A percentile compares a stretch with the other conserved stretches of the same genome.
Conservation (phyloP, 768 basidiomycete genomes). For the Leccinum boreale region DNA sequence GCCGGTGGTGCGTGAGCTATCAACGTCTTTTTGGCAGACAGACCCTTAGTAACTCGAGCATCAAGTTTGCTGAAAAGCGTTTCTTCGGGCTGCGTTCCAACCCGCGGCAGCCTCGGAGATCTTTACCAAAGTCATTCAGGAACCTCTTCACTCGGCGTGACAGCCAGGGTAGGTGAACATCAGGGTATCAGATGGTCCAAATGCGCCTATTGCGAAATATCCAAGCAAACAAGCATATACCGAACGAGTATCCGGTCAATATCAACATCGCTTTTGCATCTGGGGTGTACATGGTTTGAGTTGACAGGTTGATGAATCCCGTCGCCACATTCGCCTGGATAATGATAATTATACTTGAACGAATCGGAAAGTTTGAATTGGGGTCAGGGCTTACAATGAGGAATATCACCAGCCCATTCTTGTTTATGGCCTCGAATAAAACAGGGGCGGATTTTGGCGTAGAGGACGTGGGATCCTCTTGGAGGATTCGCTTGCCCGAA, state of each 20-base stretch:
- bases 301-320: conserved; percentile 75
- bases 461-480: conserved; percentile 21
- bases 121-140: conserved; percentile 52
- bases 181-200: conserved; percentile 23
- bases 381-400: conserved; percentile 57
- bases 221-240: conserved; percentile 67
- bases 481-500: conserved; percentile 23
- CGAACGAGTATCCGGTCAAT: conserved; percentile 56
- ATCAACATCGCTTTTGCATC: conserved; percentile 57
- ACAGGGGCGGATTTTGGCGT: conserved; percentile 34
- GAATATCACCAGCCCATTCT: conserved; percentile 76
- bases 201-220: conserved; percentile 33
- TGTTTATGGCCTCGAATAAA: conserved; percentile 80
- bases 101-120: conserved; percentile 56
- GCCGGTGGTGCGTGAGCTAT: no score
- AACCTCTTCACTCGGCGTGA: conserved; percentile 53
- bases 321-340: conserved; percentile 83
- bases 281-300: conserved; percentile 77
- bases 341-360: background rate
- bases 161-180: no score
- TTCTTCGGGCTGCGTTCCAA: conserved; percentile 54
- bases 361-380: background rate
- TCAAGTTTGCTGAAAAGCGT: background rate
- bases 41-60: background rate
- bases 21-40: no score